Conservation (phyloP, 2,329 filamentous ascomycete species). For the Lithohypha guttulata region DNA sequence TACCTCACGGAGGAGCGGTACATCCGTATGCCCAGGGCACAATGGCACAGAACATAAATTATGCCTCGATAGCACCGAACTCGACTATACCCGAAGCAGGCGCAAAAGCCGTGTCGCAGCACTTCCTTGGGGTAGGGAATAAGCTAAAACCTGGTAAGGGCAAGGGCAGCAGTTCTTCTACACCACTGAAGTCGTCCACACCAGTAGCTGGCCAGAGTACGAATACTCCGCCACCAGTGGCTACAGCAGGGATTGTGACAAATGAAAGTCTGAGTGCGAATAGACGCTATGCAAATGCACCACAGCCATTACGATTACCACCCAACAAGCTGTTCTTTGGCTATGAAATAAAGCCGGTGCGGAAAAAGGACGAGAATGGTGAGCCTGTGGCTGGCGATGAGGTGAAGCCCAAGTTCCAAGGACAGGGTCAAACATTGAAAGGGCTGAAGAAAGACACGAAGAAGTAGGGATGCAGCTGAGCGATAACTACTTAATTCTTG, state of each 20-base stretch:
- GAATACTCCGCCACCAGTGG: slow-evolving; percentile 33
- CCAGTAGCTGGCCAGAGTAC: slow-evolving; percentile 52
- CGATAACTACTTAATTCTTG: too few species aligned
- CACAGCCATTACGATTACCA: slow-evolving; percentile 71
- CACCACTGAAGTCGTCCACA: slow-evolving; percentile 49
- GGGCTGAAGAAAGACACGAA: slow-evolving; percentile 58
- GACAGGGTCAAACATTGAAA: slow-evolving; percentile 70
- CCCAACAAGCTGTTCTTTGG: slow-evolving; percentile 94
- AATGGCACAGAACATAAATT: slow-evolving; percentile 98
- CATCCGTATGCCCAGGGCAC: slow-evolving; percentile 82
- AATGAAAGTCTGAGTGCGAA: neutral
- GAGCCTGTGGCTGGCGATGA: slow-evolving; percentile 52
- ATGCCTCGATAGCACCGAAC: slow-evolving; percentile 74
- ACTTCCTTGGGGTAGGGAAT: slow-evolving; percentile 72
- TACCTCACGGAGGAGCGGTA: slow-evolving; percentile 56
- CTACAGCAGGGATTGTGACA: slow-evolving; percentile 15
- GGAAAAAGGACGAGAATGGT: slow-evolving; percentile 62
- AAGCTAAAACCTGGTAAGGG: slow-evolving; percentile 73
- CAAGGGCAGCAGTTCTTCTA: slow-evolving; percentile 27
- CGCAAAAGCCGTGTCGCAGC: slow-evolving; percentile 55
- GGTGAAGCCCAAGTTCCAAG: slow-evolving; percentile 65
- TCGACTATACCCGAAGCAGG: slow-evolving; percentile 54
- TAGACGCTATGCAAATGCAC: slow-evolving; percentile 55
- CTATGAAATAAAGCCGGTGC: slow-evolving; percentile 81
- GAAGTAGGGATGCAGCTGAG: too few species aligned